Evolutionary conservation across 2,329 filamentous ascomycete genomes (phyloP), one percentile per base, ranked within the genome.

Genomic region (Phoma sp.): DNA sequence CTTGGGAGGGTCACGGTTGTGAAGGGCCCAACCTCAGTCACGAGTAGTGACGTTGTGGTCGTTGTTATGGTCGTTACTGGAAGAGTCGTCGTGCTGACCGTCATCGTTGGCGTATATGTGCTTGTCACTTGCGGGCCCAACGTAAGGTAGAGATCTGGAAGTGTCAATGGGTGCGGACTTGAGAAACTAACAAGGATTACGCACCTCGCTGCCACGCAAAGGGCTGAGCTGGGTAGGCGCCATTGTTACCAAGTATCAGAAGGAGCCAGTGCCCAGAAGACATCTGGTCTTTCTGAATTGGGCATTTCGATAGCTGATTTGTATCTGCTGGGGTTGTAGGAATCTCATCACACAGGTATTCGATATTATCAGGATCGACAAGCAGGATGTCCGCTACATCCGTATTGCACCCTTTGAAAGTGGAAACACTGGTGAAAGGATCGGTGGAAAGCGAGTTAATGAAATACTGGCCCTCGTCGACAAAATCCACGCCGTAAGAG

Each of bases 121-220:
- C 56, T 59, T 6, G 71, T 75, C 5, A 58, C 62, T 49, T 73
- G 71, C 11, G 64, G 57, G 5, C 72, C 73, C n/a, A 67, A 63
- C 30, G 69, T 70, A 26, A 74, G 61, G 30, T 64, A 65, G 7
- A 74, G 54, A 55, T 74, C 72, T 73, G 47, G 1, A 15, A 2
- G 25, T 1, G 39, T 64, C 30, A 65, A 38, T 25, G n/a, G 32
- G 11, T 12, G 14, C 10, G 14, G 6, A 7, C 4, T 15, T 23
- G 10, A n/a, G n/a, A 7, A 25, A 5, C 7, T 7, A 5, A 2
- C 9, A 14, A 14, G 17, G 14, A 3, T 21, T 34, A 71, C 61
- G 67, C 74, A 66, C 78, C 76, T 65, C 78, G 71, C 59, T 80
- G 67, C 69, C 75, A 80, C 15, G 75, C 78, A 42, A 80, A 78